Base-by-base conservation (phyloP, 257 asterid genomes). In the Cynanchum wilfordii region DNA sequence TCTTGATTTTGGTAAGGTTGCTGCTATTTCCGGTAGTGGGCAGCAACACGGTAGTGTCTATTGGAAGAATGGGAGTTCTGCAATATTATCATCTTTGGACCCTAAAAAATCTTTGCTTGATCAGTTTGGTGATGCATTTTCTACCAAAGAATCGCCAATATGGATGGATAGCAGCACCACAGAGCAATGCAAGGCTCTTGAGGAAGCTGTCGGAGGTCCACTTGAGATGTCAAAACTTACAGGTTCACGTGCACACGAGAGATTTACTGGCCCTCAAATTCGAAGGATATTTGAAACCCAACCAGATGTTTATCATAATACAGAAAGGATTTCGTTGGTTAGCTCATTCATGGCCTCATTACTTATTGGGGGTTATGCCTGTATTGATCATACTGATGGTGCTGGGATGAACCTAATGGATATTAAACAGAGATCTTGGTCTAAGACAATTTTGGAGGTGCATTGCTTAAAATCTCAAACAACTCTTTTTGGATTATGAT, bases 341-440 rank as follows among this genome's bases (percentile, higher is more conserved):
- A 91, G 97, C 84, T 91, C 99, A 12, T 91, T 94, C 79, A 86
- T 91, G 97, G 97, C 99, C n/a, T 94, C 99, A 19, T 73, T 94
- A 67, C 89, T 94, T 59, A 82, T 73, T 24, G 98, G 97, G 77
- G 79, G 79, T 19, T 91, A 91, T 79, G 98, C 98, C 45, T 79
- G 85, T 75, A 94, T 91, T 55, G 97, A 94, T 89, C 95, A 91
- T 24, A 91, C 97, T 27, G 97, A 94, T 82, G 99, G 97, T 51
- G 99, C 99, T 0, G 99, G 98, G 79, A 94, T 94, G 99, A 94
- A 94, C 73, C 73, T 94, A 77, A 91, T 94, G 99, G 99, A 89
- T 76, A 89, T 91, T 7, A 91, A 91, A 82, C 82, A 79, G 83
- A 89, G 95, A 65, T 87, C 80, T 50, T 86, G 99, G 98, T 94